A percentile compares a stretch with the other conserved stretches of the same genome.
These are phyloP conservation scores for Claviceps africana DNA, from an alignment of 2,329 filamentous ascomycete species.

Conservation along the genomic window DNA sequence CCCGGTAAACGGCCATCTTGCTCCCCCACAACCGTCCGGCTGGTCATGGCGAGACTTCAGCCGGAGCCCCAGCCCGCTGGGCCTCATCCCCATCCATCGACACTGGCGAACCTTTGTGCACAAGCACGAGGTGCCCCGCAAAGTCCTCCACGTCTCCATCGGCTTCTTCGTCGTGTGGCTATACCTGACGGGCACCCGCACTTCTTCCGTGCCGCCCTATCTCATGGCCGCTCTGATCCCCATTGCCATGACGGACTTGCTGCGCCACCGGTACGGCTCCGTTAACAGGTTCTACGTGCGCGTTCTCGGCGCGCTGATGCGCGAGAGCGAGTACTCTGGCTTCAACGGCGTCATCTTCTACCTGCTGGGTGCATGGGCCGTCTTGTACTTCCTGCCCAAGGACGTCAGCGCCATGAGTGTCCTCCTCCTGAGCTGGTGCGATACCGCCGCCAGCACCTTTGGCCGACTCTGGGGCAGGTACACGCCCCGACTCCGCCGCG, in stretches of 20 bases:
- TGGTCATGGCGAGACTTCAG: slow-evolving; percentile 81
- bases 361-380: slow-evolving; percentile 76
- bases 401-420: slow-evolving; percentile 84
- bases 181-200: slow-evolving; percentile 67
- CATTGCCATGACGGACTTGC: slow-evolving; percentile 65
- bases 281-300: slow-evolving; percentile 83
- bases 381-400: slow-evolving; percentile 79
- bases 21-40: slow-evolving; percentile 48
- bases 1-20: slow-evolving; percentile 50
- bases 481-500: slow-evolving; percentile 68
- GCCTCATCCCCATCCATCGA: slow-evolving; percentile 86
- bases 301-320: slow-evolving; percentile 80
- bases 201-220: slow-evolving; percentile 65
- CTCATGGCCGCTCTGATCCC: slow-evolving; percentile 71
- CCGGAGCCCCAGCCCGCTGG: slow-evolving; percentile 80
- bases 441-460: slow-evolving; percentile 91
- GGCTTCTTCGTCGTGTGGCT: slow-evolving; percentile 85
- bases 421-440: slow-evolving; percentile 89
- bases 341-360: slow-evolving; percentile 98
- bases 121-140: slow-evolving; percentile 92
- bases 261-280: slow-evolving; percentile 67
- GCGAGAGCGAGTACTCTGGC: slow-evolving; percentile 83
- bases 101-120: slow-evolving; percentile 88
- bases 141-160: slow-evolving; percentile 86
- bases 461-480: slow-evolving; percentile 80